A percentile compares a stretch with the other conserved stretches of the same genome.
These are phyloP conservation scores for Aspergillus latus DNA, from an alignment of 2,329 filamentous ascomycete genomes.

Conservation along the genomic window DNA sequence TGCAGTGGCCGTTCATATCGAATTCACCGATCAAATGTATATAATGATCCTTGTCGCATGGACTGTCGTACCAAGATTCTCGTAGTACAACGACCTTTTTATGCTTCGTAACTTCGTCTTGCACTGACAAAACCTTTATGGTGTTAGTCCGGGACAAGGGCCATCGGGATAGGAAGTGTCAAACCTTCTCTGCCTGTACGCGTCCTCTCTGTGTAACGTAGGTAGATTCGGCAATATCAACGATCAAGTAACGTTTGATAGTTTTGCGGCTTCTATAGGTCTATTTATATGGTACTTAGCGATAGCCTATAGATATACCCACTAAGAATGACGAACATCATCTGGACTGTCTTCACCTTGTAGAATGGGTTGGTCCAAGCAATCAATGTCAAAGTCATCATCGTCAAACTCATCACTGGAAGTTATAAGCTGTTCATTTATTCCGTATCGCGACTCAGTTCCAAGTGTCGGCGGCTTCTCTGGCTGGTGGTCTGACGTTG, in stretches of 20 bases:
- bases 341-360: conserved; percentile 68
- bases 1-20: conserved; percentile 66
- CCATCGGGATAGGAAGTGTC: conserved; percentile 17
- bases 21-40: conserved; percentile 86
- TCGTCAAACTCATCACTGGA: conserved; percentile 73
- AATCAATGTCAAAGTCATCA: conserved; percentile 60
- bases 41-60: conserved; percentile 70
- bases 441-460: conserved; percentile 5
- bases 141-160: conserved; percentile 21
- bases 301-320: conserved; percentile 36
- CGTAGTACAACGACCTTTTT: conserved; percentile 72
- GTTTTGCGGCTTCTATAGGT: conserved; percentile 63
- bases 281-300: conserved; percentile 69
- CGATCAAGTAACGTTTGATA: conserved; percentile 85
- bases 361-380: conserved; percentile 61
- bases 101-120: conserved; percentile 69
- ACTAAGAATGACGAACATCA: conserved; percentile 57
- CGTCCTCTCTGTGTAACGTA: conserved; percentile 66
- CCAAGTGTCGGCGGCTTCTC: background rate
- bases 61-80: conserved; percentile 82
- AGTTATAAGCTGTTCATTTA: conserved; percentile 36
- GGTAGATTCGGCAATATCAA: conserved; percentile 67
- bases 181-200: conserved; percentile 69
- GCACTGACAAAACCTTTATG: conserved; percentile 71
- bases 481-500: conserved; percentile 5